These are phyloP conservation scores for Mycena galopus DNA, from an alignment of 768 basidiomycete species.

Conservation along the genomic window DNA sequence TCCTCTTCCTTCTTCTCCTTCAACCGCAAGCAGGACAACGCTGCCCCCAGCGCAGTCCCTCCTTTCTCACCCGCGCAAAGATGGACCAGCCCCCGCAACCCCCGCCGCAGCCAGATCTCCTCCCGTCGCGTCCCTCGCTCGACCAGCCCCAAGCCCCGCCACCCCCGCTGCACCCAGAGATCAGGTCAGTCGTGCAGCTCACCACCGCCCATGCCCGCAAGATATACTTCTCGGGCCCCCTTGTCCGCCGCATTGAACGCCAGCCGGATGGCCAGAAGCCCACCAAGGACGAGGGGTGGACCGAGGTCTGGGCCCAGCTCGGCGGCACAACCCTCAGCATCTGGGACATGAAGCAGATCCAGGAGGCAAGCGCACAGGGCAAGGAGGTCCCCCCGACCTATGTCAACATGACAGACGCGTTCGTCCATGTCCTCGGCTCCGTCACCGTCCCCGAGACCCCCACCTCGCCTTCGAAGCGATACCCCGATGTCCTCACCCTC, in stretches of 20 bases:
- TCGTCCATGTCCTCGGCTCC: conserved; percentile 83
- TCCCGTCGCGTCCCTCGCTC: conserved; percentile 33
- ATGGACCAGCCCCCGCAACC: conserved; percentile 39
- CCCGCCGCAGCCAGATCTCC: conserved; percentile 40
- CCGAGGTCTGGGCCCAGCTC: conserved; percentile 90
- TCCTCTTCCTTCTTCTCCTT: conserved; percentile 39
- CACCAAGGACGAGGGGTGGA: conserved; percentile 82
- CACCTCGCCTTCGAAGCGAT: conserved; percentile 66
- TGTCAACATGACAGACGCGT: conserved; percentile 90
- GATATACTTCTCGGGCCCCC: conserved; percentile 88
- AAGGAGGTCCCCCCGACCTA: conserved; percentile 89
- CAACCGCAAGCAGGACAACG: conserved; percentile 26
- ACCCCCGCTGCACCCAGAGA: conserved; percentile 80
- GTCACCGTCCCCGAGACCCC: conserved; percentile 73
- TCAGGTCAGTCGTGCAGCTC: conserved; percentile 82
- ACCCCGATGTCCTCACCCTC: conserved; percentile 86
- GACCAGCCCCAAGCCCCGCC: conserved; percentile 46
- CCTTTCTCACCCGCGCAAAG: conserved; percentile 23
- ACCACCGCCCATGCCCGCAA: conserved; percentile 86
- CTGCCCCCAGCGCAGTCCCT: conserved; percentile 23
- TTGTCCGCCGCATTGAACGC: conserved; percentile 83
- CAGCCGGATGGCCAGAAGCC: conserved; percentile 80
- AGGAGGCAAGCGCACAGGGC: conserved; percentile 84
- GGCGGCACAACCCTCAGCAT: conserved; percentile 90
- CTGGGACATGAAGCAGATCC: conserved; percentile 92